Evolutionary conservation across 2,329 filamentous ascomycete species (phyloP).

Genomic region (Metarhizium robertsii): DNA sequence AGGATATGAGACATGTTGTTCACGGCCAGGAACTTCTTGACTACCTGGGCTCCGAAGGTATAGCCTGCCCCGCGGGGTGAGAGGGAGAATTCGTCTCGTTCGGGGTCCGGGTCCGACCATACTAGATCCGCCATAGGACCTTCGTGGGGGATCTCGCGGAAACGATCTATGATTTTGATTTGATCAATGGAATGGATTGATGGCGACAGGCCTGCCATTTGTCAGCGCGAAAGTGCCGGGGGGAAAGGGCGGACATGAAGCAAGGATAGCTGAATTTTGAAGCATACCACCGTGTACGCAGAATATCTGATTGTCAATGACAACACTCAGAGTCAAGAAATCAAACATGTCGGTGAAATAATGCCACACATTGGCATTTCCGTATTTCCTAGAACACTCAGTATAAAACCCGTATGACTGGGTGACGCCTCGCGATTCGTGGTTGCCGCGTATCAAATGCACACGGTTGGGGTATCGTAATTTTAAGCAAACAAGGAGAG

Average conservation of each 20-base stretch:
- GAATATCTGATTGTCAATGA: slow-evolving; percentile 98
- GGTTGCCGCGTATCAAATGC: slow-evolving; percentile 93
- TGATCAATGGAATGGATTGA: slow-evolving; percentile 98
- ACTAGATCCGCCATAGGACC: slow-evolving; percentile 99
- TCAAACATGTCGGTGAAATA: slow-evolving; percentile 99
- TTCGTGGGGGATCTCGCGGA: slow-evolving; percentile 96
- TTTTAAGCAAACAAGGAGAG: slow-evolving; percentile 92
- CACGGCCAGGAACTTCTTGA: slow-evolving; percentile 95
- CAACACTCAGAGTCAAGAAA: slow-evolving; percentile 90
- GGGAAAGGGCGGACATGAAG: too few species aligned
- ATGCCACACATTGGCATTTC: slow-evolving; percentile 98
- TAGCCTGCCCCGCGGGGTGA: slow-evolving; percentile 92
- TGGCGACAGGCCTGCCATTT: slow-evolving; percentile 57
- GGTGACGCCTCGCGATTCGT: slow-evolving; percentile 94
- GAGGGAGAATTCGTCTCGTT: slow-evolving; percentile 92
- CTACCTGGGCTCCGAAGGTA: slow-evolving; percentile 94
- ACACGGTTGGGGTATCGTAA: slow-evolving; percentile 93
- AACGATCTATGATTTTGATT: slow-evolving; percentile 98
- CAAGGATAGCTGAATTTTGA: not conserved
- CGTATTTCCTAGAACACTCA: slow-evolving; percentile 95
- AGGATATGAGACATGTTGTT: slow-evolving; percentile 98
- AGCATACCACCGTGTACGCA: slow-evolving; percentile 80
- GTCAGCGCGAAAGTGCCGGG: not conserved
- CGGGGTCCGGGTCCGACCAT: slow-evolving; percentile 97
- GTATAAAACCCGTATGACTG: slow-evolving; percentile 99